Base-by-base conservation (phyloP, 1,139 yeast genomes). In the Hyphopichia wangnamkhiaoensis region DNA sequence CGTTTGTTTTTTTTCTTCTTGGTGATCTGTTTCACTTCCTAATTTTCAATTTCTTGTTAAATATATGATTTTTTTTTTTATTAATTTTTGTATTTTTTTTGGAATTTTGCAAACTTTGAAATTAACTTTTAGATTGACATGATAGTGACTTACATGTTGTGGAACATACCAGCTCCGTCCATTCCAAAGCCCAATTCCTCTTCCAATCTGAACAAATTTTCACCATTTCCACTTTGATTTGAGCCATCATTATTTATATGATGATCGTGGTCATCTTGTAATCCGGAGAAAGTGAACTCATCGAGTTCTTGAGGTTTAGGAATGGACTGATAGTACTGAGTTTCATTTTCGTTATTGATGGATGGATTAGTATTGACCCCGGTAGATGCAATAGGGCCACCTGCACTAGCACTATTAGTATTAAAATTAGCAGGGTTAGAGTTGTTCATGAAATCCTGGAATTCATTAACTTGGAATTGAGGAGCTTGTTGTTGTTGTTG, bases 231-330 rank as follows among this genome's bases (percentile, higher is more conserved):
- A 33, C 18, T 23, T 38, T 29, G 36, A 39, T 29, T 21, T 7
- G 9, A 8, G 10, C 24, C 24, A 21, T 10, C 10, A 21, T 23
- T 17, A 17, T 16, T 23, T n/a, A 16, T 18, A n/a, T 26, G 13
- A 28, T 30, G 40, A 12, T 46, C n/a, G n/a, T n/a, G n/a, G n/a
- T n/a, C 45, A 26, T 44, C 44, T 27, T 44, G 44, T 35, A 38
- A 42, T 34, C 54, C 54, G 32, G 61, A 54, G 39, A 63, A 59
- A 4, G 66, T 50, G 43, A 72, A 72, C 35, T 71, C 76, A 37
- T 69, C 71, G 19, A 72, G 48, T 41, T 71, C 78, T 47, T 72
- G 76, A 1, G 77, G 78, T 47, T 68, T 71, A n/a, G 78, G 77
- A 35, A 68, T 60, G 7, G 65, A 54, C 34, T 63, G 65, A 43